Evolutionary conservation across 805 yeast genomes (phyloP).

Genomic region (Candida lessepsii): DNA sequence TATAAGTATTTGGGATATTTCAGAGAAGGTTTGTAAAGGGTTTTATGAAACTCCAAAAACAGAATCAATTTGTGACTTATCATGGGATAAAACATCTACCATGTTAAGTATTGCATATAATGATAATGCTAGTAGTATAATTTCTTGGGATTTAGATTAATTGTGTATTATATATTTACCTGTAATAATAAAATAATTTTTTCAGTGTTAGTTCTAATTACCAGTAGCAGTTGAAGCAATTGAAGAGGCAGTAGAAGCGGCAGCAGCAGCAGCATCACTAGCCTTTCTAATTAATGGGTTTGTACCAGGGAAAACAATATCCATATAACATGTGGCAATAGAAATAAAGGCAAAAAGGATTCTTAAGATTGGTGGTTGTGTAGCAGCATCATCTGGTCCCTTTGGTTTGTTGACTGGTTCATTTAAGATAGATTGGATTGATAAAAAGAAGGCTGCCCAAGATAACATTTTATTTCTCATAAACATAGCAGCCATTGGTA

Average conservation of each 20-base stretch:
- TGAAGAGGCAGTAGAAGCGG: constrained; percentile 11
- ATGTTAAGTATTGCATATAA: constrained; percentile 32
- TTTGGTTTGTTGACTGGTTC: constrained; percentile 37
- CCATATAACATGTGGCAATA: constrained; percentile 54
- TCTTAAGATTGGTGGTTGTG: constrained; percentile 49
- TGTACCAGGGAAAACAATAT: constrained; percentile 46
- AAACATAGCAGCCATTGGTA: constrained; percentile 71
- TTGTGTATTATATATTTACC: constrained; percentile 6
- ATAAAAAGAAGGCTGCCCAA: constrained; percentile 55
- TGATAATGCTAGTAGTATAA: constrained; percentile 32
- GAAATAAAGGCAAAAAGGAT: constrained; percentile 47
- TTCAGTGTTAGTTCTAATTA: not conserved
- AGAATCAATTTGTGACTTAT: constrained; percentile 36
- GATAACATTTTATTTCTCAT: constrained; percentile 56
- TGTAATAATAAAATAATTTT: constrained; percentile 5
- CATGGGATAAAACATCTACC: constrained; percentile 32
- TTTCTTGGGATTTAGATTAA: constrained; percentile 16
- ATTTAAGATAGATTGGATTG: constrained; percentile 48
- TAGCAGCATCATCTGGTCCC: constrained; percentile 17
- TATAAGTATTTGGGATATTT: constrained; percentile 51
- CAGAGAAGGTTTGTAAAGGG: constrained; percentile 7
- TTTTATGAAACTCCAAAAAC: constrained; percentile 4
- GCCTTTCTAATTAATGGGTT: constrained; percentile 29
- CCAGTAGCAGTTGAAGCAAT: constrained; percentile 10
- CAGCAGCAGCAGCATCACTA: constrained; percentile 20